Evolutionary conservation across 2,329 filamentous ascomycete genomes (phyloP), one percentile per base, ranked within the genome.

Genomic region (Metarhizium brunneum): DNA sequence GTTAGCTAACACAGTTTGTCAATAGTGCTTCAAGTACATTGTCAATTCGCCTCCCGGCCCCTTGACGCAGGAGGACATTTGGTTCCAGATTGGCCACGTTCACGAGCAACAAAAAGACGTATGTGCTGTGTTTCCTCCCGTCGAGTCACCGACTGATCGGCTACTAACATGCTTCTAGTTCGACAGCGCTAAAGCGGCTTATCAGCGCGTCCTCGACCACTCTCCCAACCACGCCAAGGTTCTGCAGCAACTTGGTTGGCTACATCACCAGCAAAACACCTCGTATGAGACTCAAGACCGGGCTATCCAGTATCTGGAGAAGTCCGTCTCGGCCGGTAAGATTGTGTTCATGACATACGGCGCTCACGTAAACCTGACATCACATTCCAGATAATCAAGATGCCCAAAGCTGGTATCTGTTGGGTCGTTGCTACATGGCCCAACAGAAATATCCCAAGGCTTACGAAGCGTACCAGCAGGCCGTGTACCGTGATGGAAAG

Each of bases 51-150:
- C 94, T 32, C 94, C 94, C 3, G 86, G 90, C 4, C 94, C 94
- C 2, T 73, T 99, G 64, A 96, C 92, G 0, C 92, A 97, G 70
- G 92, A 97, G 71, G 94, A 99, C 65, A 99, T 99, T 58, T 97
- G 92, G 92, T 99, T 99, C 76, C 94, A 99, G 72, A 97, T 99
- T 67, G 94, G 94, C 30, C 94, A 99, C 70, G 94, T 99, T 52
- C 92, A 99, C 66, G 94, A 99, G 69, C 94, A 97, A 67, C 92
- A 97, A 72, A 97, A 97, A 79, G 94, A 99, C 66, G 92, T 96
- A 79, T 75, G 90, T 80, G 16, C 6, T 18, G 32, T 7, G 6
- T 45, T 45, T 45, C 8, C 8, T 45, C 6, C 8, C 20, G 6
- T 4, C 30, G 36, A 47, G 18, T 11, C 66, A 74, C 53, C 74